Evolutionary conservation across 2,329 filamentous ascomycete species (phyloP).

Genomic region (Paecilomyces sp.): DNA sequence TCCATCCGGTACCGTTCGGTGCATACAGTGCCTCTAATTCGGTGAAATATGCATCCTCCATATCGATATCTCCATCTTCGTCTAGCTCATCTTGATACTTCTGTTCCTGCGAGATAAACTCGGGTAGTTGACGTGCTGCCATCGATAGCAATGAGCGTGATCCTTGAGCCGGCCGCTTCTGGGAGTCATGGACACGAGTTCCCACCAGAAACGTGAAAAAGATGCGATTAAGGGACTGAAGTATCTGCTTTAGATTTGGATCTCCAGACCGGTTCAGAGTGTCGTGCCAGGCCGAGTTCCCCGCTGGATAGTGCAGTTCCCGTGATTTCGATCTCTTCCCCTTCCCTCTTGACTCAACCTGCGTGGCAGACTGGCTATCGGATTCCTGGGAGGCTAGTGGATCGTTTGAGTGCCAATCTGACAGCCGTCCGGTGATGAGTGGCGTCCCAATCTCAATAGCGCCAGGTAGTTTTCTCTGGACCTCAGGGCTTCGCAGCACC

Average conservation of each 20-base stretch:
- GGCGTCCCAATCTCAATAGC: conserved; percentile 37
- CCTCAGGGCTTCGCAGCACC: conserved; percentile 28
- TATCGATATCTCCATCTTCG: conserved; percentile 27
- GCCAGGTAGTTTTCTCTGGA: conserved; percentile 27
- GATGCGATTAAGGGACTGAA: conserved; percentile 24
- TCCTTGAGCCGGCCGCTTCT: conserved; percentile 5
- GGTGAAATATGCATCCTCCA: conserved; percentile 36
- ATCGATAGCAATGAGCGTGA: conserved; percentile 32
- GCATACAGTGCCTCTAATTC: conserved; percentile 34
- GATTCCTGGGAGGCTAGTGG: conserved; percentile 6
- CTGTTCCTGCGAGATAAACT: conserved; percentile 33
- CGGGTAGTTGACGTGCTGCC: conserved; percentile 26
- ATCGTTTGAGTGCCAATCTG: conserved; percentile 9
- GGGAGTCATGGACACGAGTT: conserved; percentile 14
- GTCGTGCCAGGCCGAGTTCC: conserved; percentile 28
- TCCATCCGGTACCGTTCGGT: conserved; percentile 27
- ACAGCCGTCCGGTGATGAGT: conserved; percentile 29
- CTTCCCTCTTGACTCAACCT: neutral
- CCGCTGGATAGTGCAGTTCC: conserved; percentile 18
- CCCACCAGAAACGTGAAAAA: conserved; percentile 30
- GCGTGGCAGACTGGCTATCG: conserved; percentile 3
- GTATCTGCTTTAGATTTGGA: conserved; percentile 26
- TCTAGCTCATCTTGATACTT: conserved; percentile 23
- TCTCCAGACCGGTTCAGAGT: conserved; percentile 24
- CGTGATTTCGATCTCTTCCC: conserved; percentile 16